phyloP scores from a whole-genome alignment of 2,329 filamentous ascomycete genomes.

The Fusarium goolgardi region DNA sequence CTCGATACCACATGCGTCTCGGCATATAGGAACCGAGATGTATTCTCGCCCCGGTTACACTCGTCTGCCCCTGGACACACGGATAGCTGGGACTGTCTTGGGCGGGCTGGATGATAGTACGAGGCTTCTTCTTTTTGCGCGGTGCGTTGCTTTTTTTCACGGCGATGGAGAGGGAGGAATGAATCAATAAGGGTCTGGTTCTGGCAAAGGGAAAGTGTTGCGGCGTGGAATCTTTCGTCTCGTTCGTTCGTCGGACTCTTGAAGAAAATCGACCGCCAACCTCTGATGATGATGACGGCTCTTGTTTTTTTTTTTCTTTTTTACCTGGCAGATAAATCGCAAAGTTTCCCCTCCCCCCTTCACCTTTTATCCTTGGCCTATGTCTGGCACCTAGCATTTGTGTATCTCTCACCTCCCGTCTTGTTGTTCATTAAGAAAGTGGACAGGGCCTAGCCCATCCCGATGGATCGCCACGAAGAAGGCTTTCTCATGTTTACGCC shows the following conservation, averaged over 20 bases:
- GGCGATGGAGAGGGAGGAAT: constrained; percentile 52
- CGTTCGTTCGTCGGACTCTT: constrained; percentile 46
- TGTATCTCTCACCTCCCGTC: constrained; percentile 37
- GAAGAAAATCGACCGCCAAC: constrained; percentile 37
- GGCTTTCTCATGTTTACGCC: constrained; percentile 45
- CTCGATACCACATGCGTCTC: constrained; percentile 55
- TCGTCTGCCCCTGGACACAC: constrained; percentile 47
- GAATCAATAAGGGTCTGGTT: constrained; percentile 51
- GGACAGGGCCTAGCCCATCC: constrained; percentile 30
- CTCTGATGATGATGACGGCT: constrained; percentile 43
- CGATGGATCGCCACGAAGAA: constrained; percentile 48
- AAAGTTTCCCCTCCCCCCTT: constrained; percentile 37
- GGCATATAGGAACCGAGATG: constrained; percentile 53
- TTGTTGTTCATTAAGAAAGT: constrained; percentile 39
- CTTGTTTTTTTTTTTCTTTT: constrained; percentile 38
- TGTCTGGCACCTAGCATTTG: constrained; percentile 35
- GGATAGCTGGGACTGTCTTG: constrained; percentile 50
- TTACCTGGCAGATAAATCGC: constrained; percentile 49
- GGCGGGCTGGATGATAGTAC: constrained; percentile 53
- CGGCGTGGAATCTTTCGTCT: constrained; percentile 52
- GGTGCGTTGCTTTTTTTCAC: constrained; percentile 52
- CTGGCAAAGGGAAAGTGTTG: constrained; percentile 53
- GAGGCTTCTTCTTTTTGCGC: constrained; percentile 50
- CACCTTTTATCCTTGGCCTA: constrained; percentile 31
- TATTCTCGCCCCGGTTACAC: constrained; percentile 47